Evolutionary conservation across 2,329 filamentous ascomycete genomes (phyloP).

Genomic region (Penicillium capsulatum): DNA sequence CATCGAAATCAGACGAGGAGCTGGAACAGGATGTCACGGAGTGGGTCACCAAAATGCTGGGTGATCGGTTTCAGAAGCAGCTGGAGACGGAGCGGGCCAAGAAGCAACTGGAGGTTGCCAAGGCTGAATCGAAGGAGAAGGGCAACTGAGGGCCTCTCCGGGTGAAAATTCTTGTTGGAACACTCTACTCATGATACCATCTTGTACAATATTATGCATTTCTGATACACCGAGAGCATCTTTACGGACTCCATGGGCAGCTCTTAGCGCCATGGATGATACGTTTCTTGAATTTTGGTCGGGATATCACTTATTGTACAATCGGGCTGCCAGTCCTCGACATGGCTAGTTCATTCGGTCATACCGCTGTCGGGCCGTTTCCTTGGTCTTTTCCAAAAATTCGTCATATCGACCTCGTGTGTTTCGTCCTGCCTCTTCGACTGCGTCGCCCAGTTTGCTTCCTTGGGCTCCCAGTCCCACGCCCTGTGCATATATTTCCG

Average conservation of each 20-base stretch:
- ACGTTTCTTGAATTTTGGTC: no score
- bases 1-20: slow-evolving; percentile 44
- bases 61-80: slow-evolving; percentile 46
- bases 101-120: slow-evolving; percentile 12
- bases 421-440: slow-evolving; percentile 47
- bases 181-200: slow-evolving; percentile 24
- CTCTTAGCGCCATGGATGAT: no score
- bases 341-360: slow-evolving; percentile 37
- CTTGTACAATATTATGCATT: slow-evolving; percentile 18
- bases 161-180: slow-evolving; percentile 4
- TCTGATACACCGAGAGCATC: no score
- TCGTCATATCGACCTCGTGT: slow-evolving; percentile 47
- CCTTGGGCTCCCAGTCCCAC: slow-evolving; percentile 49
- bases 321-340: background rate
- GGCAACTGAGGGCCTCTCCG: slow-evolving; percentile 4
- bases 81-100: slow-evolving; percentile 33
- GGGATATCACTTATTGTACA: slow-evolving; percentile 13
- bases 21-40: slow-evolving; percentile 53
- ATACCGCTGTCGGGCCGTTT: slow-evolving; percentile 47
- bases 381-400: slow-evolving; percentile 47
- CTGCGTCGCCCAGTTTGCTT: slow-evolving; percentile 47
- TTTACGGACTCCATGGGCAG: no score
- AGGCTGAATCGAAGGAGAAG: slow-evolving; percentile 1
- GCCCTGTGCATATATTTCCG: slow-evolving; percentile 48
- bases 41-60: slow-evolving; percentile 49